phyloP scores from a whole-genome alignment of 2,329 filamentous ascomycete genomes.

The Colletotrichum brevisporum region DNA sequence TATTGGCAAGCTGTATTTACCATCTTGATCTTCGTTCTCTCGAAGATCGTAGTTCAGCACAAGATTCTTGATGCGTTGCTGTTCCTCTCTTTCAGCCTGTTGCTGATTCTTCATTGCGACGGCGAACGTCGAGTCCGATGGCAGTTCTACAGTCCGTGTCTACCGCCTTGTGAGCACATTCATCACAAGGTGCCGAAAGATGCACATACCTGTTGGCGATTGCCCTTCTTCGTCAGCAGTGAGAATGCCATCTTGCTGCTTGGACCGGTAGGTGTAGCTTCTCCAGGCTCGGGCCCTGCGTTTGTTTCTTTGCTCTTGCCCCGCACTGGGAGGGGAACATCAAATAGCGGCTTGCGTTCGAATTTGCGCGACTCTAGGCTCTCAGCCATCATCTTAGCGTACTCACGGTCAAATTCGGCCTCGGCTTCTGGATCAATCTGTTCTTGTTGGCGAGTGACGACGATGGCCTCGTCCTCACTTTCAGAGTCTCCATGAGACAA shows the following conservation, averaged over 20 bases:
- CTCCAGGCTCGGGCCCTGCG: slow-evolving; percentile 33
- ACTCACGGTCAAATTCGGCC: slow-evolving; percentile 97
- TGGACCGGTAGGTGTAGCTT: slow-evolving; percentile 36
- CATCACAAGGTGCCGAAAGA: neutral
- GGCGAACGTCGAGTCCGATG: slow-evolving; percentile 93
- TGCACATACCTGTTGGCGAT: slow-evolving; percentile 84
- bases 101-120: slow-evolving; percentile 97
- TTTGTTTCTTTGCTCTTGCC: slow-evolving; percentile 61
- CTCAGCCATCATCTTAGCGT: slow-evolving; percentile 98
- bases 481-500: slow-evolving; percentile 70
- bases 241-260: slow-evolving; percentile 92
- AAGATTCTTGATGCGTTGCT: slow-evolving; percentile 97
- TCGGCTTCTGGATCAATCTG: slow-evolving; percentile 93
- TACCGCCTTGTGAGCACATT: slow-evolving; percentile 53
- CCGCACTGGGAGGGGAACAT: slow-evolving; percentile 96
- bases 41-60: slow-evolving; percentile 96
- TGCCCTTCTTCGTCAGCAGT: slow-evolving; percentile 94
- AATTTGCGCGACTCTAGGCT: slow-evolving; percentile 96
- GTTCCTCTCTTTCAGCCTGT: slow-evolving; percentile 94
- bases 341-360: slow-evolving; percentile 93
- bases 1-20: slow-evolving; percentile 69
- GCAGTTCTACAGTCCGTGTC: slow-evolving; percentile 92
- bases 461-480: slow-evolving; percentile 88
- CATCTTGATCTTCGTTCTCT: slow-evolving; percentile 84
- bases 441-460: slow-evolving; percentile 92